Evolutionary conservation across 2,329 filamentous ascomycete species (phyloP).

Genomic region (Penicillium sclerotiorum): DNA sequence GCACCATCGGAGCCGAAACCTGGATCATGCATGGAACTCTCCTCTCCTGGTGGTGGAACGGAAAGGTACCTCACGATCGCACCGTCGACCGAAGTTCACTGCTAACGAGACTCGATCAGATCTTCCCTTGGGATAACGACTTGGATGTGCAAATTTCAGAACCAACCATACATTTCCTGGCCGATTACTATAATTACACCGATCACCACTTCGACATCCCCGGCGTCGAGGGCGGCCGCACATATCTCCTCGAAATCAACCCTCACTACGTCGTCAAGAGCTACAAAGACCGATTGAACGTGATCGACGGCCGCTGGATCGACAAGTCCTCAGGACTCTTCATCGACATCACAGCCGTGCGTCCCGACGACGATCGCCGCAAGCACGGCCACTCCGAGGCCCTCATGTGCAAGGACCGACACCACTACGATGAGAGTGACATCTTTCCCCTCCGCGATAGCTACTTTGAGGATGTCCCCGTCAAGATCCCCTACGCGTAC

Average conservation of each 20-base stretch:
- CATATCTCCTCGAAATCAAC: slow-evolving; percentile 63
- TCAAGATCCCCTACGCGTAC: slow-evolving; percentile 61
- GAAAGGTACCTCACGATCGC: slow-evolving; percentile 40
- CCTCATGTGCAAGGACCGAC: slow-evolving; percentile 61
- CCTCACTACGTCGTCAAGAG: slow-evolving; percentile 54
- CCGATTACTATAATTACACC: slow-evolving; percentile 64
- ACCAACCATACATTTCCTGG: slow-evolving; percentile 57
- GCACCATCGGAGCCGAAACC: slow-evolving; percentile 58
- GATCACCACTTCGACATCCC: slow-evolving; percentile 53
- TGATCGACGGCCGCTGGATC: slow-evolving; percentile 65
- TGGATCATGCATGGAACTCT: slow-evolving; percentile 67
- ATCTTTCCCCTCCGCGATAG: slow-evolving; percentile 61
- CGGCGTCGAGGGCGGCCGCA: slow-evolving; percentile 35
- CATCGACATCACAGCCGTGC: slow-evolving; percentile 63
- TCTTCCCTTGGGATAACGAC: slow-evolving; percentile 65
- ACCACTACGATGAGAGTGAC: slow-evolving; percentile 55
- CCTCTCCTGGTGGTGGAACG: slow-evolving; percentile 66
- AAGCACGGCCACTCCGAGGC: slow-evolving; percentile 42
- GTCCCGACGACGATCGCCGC: slow-evolving; percentile 48
- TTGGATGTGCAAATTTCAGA: slow-evolving; percentile 63
- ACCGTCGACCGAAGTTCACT: background rate
- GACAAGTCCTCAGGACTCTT: slow-evolving; percentile 62
- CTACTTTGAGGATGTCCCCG: slow-evolving; percentile 56
- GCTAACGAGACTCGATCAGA: slow-evolving; percentile 30
- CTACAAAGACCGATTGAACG: slow-evolving; percentile 53